These are phyloP conservation scores for Suillus ampliporus DNA, from an alignment of 768 basidiomycete species.

Conservation along the genomic window DNA sequence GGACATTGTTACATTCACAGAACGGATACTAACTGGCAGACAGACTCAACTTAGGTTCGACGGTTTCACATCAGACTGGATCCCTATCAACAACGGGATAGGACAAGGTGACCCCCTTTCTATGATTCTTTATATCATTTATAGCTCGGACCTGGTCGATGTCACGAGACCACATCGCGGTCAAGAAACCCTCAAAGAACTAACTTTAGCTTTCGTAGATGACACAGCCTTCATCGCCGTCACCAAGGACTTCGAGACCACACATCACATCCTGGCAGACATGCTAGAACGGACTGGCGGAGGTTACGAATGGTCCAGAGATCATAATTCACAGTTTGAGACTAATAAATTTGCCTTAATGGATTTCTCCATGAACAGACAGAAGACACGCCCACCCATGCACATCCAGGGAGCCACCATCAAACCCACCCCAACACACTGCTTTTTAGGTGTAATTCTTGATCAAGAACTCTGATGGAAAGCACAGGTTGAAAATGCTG, in stretches of 20 bases:
- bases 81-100: slow-evolving; percentile 26
- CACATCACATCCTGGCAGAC: slow-evolving; percentile 9
- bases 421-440: not conserved
- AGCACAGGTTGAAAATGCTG: too few species aligned
- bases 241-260: slow-evolving; percentile 23
- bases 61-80: slow-evolving; percentile 26
- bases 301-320: slow-evolving; percentile 16
- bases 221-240: slow-evolving; percentile 28
- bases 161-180: not conserved
- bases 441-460: not conserved
- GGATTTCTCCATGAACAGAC: not conserved
- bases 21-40: slow-evolving; percentile 20
- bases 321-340: slow-evolving; percentile 24
- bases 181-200: not conserved
- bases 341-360: slow-evolving; percentile 21
- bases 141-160: slow-evolving; percentile 27
- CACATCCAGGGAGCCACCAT: not conserved
- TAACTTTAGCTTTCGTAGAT: slow-evolving; percentile 27
- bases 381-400: not conserved
- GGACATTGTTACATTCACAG: slow-evolving; percentile 21
- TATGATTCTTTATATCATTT: slow-evolving; percentile 30
- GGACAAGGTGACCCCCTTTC: slow-evolving; percentile 36
- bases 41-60: slow-evolving; percentile 33
- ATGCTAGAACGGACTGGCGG: slow-evolving; percentile 23
- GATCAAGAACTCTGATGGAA: not conserved